phyloP scores from a whole-genome alignment of 257 asterid species.

The Fraxinus pennsylvanica region DNA sequence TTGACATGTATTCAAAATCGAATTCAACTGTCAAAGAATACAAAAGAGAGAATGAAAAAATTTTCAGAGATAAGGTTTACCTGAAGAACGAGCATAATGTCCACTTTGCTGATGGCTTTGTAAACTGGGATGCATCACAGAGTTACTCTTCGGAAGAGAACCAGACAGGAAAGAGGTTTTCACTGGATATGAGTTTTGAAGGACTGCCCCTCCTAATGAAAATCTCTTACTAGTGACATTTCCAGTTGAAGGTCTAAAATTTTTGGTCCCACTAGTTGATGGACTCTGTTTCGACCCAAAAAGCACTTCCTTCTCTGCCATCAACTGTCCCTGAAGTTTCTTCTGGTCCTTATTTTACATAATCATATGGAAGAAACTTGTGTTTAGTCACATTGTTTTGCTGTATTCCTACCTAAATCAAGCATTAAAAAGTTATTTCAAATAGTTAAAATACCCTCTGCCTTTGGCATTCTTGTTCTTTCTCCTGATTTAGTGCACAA shows the following conservation, averaged over 20 bases:
- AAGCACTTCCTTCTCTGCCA: constrained; percentile 75
- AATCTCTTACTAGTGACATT: constrained; percentile 50
- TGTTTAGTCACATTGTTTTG: background rate
- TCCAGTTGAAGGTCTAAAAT: constrained; percentile 46
- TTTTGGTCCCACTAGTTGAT: constrained; percentile 57
- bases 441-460: constrained; percentile 59
- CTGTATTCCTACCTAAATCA: background rate
- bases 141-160: constrained; percentile 32
- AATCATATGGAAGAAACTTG: background rate
- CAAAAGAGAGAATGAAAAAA: background rate
- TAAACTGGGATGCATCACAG: constrained; percentile 42
- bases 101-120: constrained; percentile 33
- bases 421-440: background rate
- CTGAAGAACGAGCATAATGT: constrained; percentile 41
- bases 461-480: constrained; percentile 76
- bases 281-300: constrained; percentile 91
- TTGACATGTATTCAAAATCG: background rate
- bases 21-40: background rate
- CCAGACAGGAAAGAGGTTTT: constrained; percentile 42
- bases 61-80: constrained; percentile 30
- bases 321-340: constrained; percentile 82
- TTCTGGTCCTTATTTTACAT: constrained; percentile 61
- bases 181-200: constrained; percentile 52
- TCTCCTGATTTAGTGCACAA: constrained; percentile 60
- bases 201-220: constrained; percentile 72